Base-by-base conservation (phyloP, 2,329 filamentous ascomycete species). In the Ascochyta pisi region DNA sequence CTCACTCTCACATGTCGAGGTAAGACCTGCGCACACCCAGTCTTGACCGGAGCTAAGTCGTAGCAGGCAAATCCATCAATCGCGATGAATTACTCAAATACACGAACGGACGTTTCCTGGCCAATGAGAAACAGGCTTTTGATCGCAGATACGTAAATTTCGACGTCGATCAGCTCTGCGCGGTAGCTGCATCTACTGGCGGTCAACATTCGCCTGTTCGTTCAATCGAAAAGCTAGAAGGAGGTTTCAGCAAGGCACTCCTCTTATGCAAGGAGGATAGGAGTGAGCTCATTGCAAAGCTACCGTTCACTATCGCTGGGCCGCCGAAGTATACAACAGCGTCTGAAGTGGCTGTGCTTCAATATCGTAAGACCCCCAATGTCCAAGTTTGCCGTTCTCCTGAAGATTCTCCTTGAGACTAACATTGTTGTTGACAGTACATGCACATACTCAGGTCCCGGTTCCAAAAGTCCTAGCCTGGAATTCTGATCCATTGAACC, bases 331-430 rank as follows among this genome's bases (percentile, higher is more conserved):
- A 70, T 37, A 69, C 64, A 4, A 76, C 73, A 8, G 73, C 73
- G 1, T 74, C 71, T 45, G 71, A 74, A 54, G 73, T 71, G 8
- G 74, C 74, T 19, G 71, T 73, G 15, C 69, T 75, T 69, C 24
- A 69, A 41, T 48, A 37, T 29, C 12, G 37, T 48, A 42, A 42
- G 38, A 34, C 26, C 29, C 31, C 19, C 35, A 24, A 23, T 38
- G 8, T n/a, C 1, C 23, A 26, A 24, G 22, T 16, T 45, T 42
- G 48, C 49, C 24, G 38, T 10, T 41, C 12, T 24, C 24, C 16
- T 35, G 6, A 46, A 34, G 23, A 46, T 54, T 62, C 29, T 33
- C 29, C 8, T 33, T 33, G 29, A 33, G 29, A 16, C 45, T 37
- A 12, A 15, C 39, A 49, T 54, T 23, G 16, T 16, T 49, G 27